Percentiles rank a stretch among this genome's conserved stretches.
Evolutionary conservation across 2,329 filamentous ascomycete genomes (phyloP).

Genomic region (Dothiorella sarmentorum): DNA sequence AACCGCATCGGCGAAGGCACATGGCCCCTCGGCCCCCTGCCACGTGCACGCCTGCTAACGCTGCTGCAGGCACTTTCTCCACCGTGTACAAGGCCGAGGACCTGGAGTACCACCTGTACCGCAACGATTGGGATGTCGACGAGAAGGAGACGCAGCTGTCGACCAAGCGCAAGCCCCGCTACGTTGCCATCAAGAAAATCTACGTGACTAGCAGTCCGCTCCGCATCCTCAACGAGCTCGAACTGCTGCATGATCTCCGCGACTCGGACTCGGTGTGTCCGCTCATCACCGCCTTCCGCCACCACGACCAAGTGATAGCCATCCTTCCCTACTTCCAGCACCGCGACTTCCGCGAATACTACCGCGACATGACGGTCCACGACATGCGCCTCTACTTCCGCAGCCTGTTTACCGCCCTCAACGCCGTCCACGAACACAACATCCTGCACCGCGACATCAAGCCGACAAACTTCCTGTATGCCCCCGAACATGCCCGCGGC

Average conservation of each 20-base stretch:
- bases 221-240: conserved; percentile 93
- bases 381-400: conserved; percentile 90
- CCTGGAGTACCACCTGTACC: conserved; percentile 74
- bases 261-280: conserved; percentile 85
- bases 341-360: conserved; percentile 91
- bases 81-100: conserved; percentile 99
- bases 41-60: background rate
- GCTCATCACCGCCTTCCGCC: conserved; percentile 92
- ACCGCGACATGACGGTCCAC: conserved; percentile 77
- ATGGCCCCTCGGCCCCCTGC: background rate
- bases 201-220: conserved; percentile 95
- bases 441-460: conserved; percentile 97
- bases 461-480: conserved; percentile 95
- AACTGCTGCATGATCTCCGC: conserved; percentile 82
- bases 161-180: conserved; percentile 60
- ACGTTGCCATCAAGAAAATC: conserved; percentile 98
- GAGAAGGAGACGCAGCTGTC: conserved; percentile 62
- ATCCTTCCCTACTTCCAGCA: conserved; percentile 95
- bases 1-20: conserved; percentile 95
- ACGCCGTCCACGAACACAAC: conserved; percentile 74
- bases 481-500: conserved; percentile 72
- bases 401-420: conserved; percentile 80
- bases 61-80: conserved; percentile 80
- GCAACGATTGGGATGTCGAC: conserved; percentile 81
- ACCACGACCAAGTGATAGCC: conserved; percentile 91